A percentile compares a stretch with the other conserved stretches of the same genome.
phyloP scores from a whole-genome alignment of 2,329 filamentous ascomycete genomes.

The Aureobasidium sp. region DNA sequence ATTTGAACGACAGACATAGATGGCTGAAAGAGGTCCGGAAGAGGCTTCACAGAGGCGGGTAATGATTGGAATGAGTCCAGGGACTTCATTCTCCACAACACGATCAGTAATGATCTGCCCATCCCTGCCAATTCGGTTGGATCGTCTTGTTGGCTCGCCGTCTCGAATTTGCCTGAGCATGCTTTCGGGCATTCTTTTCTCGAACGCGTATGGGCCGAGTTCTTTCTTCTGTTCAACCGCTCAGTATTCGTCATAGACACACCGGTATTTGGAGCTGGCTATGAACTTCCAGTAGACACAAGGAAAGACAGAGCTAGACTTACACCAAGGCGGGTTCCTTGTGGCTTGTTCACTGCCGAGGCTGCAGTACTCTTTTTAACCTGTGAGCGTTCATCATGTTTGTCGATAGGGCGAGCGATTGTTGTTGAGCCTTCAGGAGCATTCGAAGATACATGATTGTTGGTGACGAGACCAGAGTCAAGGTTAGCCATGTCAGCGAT shows the following conservation, averaged over 20 bases:
- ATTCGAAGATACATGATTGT: no score
- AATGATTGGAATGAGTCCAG: conserved; percentile 34
- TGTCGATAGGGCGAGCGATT: background rate
- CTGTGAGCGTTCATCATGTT: background rate
- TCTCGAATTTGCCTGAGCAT: conserved; percentile 29
- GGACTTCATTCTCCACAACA: conserved; percentile 31
- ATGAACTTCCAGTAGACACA: no score
- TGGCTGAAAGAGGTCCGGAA: conserved; percentile 52
- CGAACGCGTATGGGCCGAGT: conserved; percentile 37
- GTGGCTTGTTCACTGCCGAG: background rate
- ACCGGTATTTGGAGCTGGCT: no score
- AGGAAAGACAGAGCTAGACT: background rate
- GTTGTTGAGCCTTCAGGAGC: background rate
- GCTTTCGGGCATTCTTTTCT: conserved; percentile 35
- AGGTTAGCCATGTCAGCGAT: background rate
- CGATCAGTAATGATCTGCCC: conserved; percentile 34
- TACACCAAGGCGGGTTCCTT: conserved; percentile 2
- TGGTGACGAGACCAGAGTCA: background rate
- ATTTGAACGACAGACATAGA: conserved; percentile 68
- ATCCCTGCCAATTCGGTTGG: conserved; percentile 32
- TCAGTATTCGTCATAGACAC: background rate
- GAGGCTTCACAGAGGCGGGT: conserved; percentile 46
- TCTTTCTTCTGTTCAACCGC: conserved; percentile 27
- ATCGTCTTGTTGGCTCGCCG: conserved; percentile 26
- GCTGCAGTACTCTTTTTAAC: background rate